These are phyloP conservation scores for Immersiella caudata DNA, from an alignment of 495 filamentous ascomycete species.

Conservation along the genomic window DNA sequence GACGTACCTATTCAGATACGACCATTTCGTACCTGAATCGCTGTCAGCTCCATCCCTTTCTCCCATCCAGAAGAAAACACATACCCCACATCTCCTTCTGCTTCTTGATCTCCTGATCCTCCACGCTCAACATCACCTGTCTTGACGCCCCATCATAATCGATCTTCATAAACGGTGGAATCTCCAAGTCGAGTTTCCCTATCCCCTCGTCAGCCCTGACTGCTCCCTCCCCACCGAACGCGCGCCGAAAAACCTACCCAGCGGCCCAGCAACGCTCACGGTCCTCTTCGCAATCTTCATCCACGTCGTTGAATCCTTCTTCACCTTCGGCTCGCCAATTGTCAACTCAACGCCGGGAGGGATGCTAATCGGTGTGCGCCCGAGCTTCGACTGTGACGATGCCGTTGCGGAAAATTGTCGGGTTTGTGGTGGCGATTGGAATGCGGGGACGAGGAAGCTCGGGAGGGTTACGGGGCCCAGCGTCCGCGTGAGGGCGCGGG, in stretches of 20 bases:
- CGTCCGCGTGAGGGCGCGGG: slow-evolving; percentile 46
- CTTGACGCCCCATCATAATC: slow-evolving; percentile 60
- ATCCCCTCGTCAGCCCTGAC: neutral
- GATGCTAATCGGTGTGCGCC: slow-evolving; percentile 76
- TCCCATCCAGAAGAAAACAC: slow-evolving; percentile 34
- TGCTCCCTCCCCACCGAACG: neutral
- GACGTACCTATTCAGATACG: slow-evolving; percentile 86
- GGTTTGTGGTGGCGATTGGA: slow-evolving; percentile 44
- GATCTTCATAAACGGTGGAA: slow-evolving; percentile 73
- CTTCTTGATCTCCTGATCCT: slow-evolving; percentile 62
- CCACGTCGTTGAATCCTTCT: slow-evolving; percentile 56
- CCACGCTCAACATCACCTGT: slow-evolving; percentile 67
- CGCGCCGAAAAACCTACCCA: slow-evolving; percentile 55
- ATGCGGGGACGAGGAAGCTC: slow-evolving; percentile 74
- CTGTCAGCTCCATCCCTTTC: slow-evolving; percentile 26
- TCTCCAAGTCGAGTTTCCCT: slow-evolving; percentile 71
- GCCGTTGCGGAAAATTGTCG: slow-evolving; percentile 74
- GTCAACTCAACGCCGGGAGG: slow-evolving; percentile 80
- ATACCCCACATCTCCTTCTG: slow-evolving; percentile 98
- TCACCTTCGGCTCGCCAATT: slow-evolving; percentile 59
- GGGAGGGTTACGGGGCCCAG: slow-evolving; percentile 54
- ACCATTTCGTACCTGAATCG: slow-evolving; percentile 75
- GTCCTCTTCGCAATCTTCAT: slow-evolving; percentile 59
- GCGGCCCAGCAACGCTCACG: slow-evolving; percentile 72
- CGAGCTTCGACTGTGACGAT: slow-evolving; percentile 74